Evolutionary conservation across 768 basidiomycete species (phyloP).

Genomic region (Hebeloma cylindrosporum): DNA sequence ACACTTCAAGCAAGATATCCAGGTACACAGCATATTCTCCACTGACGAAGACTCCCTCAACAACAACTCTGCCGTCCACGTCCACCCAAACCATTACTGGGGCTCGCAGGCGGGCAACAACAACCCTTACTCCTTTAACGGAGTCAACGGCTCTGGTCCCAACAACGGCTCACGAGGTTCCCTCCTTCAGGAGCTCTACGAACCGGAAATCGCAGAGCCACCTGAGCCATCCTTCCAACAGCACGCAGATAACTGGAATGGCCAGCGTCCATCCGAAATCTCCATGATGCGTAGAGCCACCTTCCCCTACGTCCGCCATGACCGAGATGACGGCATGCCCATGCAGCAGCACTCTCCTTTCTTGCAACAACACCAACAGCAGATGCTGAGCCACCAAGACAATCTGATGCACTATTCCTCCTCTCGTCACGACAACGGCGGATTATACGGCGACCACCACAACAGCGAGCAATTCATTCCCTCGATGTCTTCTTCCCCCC

Average conservation of each 20-base stretch:
- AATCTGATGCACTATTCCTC: constrained; percentile 24
- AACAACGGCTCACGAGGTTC: constrained; percentile 44
- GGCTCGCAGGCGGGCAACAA: constrained; percentile 25
- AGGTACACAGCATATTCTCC: constrained; percentile 53
- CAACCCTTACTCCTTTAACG: constrained; percentile 28
- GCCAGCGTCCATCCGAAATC: constrained; percentile 41
- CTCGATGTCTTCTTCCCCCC: constrained; percentile 38
- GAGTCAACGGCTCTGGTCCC: constrained; percentile 30
- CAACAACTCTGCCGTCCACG: constrained; percentile 45
- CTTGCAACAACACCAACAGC: constrained; percentile 40
- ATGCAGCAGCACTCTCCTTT: constrained; percentile 44
- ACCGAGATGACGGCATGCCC: constrained; percentile 49
- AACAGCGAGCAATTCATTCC: constrained; percentile 38
- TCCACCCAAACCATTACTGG: constrained; percentile 38
- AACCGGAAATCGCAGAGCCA: constrained; percentile 49
- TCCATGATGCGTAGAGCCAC: constrained; percentile 63
- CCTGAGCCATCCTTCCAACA: constrained; percentile 28
- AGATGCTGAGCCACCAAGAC: constrained; percentile 24
- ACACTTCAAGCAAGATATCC: constrained; percentile 27
- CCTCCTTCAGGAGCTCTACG: constrained; percentile 73
- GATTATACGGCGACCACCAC: constrained; percentile 34
- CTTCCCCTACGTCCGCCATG: constrained; percentile 75
- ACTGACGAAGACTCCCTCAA: constrained; percentile 40
- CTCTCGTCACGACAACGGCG: constrained; percentile 28
- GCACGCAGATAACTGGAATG: constrained; percentile 20